Base-by-base conservation (phyloP, 768 basidiomycete species). In the Cystobasidium tubakii region DNA sequence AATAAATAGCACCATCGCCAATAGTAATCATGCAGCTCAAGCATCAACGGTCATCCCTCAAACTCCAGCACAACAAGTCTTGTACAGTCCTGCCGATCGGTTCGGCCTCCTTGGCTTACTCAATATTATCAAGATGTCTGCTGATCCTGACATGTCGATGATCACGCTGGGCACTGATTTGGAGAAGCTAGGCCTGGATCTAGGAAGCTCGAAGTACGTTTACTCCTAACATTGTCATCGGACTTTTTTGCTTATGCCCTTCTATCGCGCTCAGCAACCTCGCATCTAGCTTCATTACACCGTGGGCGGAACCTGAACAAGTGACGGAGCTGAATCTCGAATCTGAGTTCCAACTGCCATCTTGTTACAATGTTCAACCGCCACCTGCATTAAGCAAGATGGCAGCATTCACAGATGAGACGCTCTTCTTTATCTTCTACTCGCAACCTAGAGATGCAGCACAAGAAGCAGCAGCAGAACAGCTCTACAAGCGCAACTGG, bases 351-450 rank as follows among this genome's bases (percentile, higher is more conserved):
- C 88, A 90, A 78, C 86, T 94, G 62, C 94, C 94, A 46, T 84
- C 87, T 33, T 96, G 93, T 82, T 98, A 98, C 75, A 92, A 89
- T 81, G 93, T 96, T 62, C 89, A 90, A 77, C 88, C 94, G 39
- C 88, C 92, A 57, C 89, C 90, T 43, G 90, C 90, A 2, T 88
- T 90, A 66, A 84, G 80, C 76, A 93, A 92, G 83, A 89, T 88
- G 21, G 85, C 86, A 0, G 87, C 88, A 63, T 95, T 98, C 82
- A 90, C 89, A 81, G 94, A 97, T 81, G 94, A 98, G 82, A 96
- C 94, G 19, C 83, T 98, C 31, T 96, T 98, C 83, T 95, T 91
- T 85, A 93, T 95, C 87, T 98, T 98, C 85, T 98, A 97, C 83
- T 88, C 91, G 72, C 88, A 87, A 82, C 92, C 94, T 73, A 84